Percentiles rank a stretch among this genome's conserved stretches.
phyloP scores from a whole-genome alignment of 768 basidiomycete genomes.

The Lentinula raphanica region DNA sequence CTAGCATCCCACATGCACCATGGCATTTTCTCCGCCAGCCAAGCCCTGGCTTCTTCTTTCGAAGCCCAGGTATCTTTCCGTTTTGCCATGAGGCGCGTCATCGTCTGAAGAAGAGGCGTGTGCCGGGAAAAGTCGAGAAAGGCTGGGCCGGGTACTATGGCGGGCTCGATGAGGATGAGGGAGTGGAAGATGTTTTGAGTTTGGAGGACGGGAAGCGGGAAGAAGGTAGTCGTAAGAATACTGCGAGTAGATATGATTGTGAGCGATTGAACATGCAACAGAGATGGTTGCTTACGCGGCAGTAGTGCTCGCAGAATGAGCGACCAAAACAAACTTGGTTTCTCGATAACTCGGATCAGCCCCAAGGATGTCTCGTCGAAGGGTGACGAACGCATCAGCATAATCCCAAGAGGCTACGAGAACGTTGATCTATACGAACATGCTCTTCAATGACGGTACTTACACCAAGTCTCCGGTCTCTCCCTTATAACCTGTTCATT shows the following conservation, averaged over 20 bases:
- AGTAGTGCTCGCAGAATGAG: slow-evolving; percentile 6
- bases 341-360: not conserved
- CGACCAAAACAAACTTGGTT: slow-evolving; percentile 3
- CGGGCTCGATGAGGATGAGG: slow-evolving; percentile 5
- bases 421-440: not conserved
- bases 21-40: not conserved
- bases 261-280: too few species aligned
- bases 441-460: not conserved
- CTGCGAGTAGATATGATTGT: too few species aligned
- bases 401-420: slow-evolving; percentile 4
- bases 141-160: not conserved
- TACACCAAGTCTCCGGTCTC: slow-evolving; percentile 3
- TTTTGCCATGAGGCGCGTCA: not conserved
- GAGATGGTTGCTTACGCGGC: not conserved
- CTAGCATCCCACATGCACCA: slow-evolving; percentile 5
- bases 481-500: not conserved
- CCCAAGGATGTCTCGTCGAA: slow-evolving; percentile 1
- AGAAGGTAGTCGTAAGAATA: slow-evolving; percentile 2
- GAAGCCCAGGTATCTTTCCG: slow-evolving; percentile 2
- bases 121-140: not conserved
- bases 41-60: not conserved
- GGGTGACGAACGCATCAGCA: slow-evolving; percentile 4
- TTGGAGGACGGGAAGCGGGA: slow-evolving; percentile 1
- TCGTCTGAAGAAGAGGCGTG: not conserved
- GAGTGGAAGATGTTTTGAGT: not conserved